Evolutionary conservation across 2,329 filamentous ascomycete genomes (phyloP), one percentile per base, ranked within the genome.

Genomic region (Botrytis tulipae): DNA sequence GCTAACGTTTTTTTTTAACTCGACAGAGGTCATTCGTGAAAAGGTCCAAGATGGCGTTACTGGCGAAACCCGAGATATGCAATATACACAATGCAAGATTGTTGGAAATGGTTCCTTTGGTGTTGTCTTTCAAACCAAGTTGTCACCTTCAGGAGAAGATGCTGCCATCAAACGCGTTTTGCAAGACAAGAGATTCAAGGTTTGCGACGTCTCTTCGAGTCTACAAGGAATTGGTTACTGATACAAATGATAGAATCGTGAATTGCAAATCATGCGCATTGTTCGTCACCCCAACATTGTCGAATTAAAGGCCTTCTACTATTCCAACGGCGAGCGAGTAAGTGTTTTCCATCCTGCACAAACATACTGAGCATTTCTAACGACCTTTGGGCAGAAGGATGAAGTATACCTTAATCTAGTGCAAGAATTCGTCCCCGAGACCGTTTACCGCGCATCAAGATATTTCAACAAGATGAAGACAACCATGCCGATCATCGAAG

Each of bases 401-500:
- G 96, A 99, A 85, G 96, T 99, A 54, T 99, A 98, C 83, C 91
- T 99, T 78, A 99, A 99, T 82, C 89, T 99, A 75, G 95, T 99
- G 70, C 94, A 98, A 83, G 96, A 99, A 83, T 99, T 94, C 80
- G 96, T 99, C 68, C 96, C 96, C 69, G 96, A 99, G 86, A 99
- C 96, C 20, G 96, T 99, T 70, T 99, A 99, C 84, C 92, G 96
- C 81, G 96, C 96, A 61, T 98, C 96, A 76, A 92, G 96, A 80
- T 98, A 98, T 86, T 99, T 99, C 89, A 98, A 97, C 88, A 99
- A 99, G 87, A 92, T 98, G 92, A 99, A 98, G 90, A 97, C 95
- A 10, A 98, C 95, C 71, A 99, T 99, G 96, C 96, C 96, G 25
- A 97, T 95, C 80, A 90, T 99, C 79, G 96, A 99, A 84, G 94